Conservation (phyloP, 208 protist genomes). For the Kentomonas sorsogonicus region DNA sequence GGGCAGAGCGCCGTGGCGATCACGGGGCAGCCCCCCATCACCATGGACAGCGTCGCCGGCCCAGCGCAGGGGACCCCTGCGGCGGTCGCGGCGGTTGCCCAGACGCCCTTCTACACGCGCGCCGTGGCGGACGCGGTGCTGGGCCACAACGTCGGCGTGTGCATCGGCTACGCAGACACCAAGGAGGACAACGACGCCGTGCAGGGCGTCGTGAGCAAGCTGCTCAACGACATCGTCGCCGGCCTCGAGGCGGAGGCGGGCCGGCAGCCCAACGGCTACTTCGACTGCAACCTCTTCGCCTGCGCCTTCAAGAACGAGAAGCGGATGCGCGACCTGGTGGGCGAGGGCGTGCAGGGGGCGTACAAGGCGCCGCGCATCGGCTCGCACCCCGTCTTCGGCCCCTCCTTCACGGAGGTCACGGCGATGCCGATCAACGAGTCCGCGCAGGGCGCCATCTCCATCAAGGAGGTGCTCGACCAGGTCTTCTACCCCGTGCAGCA, state of each 20-base stretch:
- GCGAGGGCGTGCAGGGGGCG: slow-evolving; percentile 1
- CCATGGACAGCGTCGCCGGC: too few relatives aligned
- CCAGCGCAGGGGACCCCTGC: too few relatives aligned
- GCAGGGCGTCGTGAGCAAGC: slow-evolving; percentile 14
- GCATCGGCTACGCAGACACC: slow-evolving; percentile 25
- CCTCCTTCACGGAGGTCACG: slow-evolving; percentile 44
- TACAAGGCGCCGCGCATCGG: slow-evolving; percentile 27
- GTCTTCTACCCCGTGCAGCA: slow-evolving; percentile 17
- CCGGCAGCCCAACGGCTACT: slow-evolving; percentile 29
- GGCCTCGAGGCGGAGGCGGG: slow-evolving; percentile 21
- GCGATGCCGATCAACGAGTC: slow-evolving; percentile 17
- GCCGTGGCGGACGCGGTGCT: slow-evolving; percentile 27
- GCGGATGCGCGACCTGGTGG: slow-evolving; percentile 25
- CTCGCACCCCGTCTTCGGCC: slow-evolving; percentile 51
- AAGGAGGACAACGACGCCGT: slow-evolving; percentile 8
- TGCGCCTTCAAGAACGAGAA: slow-evolving; percentile 24
- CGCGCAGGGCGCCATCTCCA: slow-evolving; percentile 12
- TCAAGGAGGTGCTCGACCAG: slow-evolving; percentile 20
- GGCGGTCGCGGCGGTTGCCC: too few relatives aligned
- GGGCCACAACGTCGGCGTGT: slow-evolving; percentile 44
- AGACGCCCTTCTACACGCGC: too few relatives aligned
- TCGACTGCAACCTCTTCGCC: slow-evolving; percentile 31
- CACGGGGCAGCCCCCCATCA: too few relatives aligned
- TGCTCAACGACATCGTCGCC: slow-evolving; percentile 24
- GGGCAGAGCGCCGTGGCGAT: too few relatives aligned